A percentile compares a stretch with the other conserved stretches of the same genome.
Evolutionary conservation across 352 stramenopile genomes (phyloP).

Genomic region (Phytophthora nicotianae): DNA sequence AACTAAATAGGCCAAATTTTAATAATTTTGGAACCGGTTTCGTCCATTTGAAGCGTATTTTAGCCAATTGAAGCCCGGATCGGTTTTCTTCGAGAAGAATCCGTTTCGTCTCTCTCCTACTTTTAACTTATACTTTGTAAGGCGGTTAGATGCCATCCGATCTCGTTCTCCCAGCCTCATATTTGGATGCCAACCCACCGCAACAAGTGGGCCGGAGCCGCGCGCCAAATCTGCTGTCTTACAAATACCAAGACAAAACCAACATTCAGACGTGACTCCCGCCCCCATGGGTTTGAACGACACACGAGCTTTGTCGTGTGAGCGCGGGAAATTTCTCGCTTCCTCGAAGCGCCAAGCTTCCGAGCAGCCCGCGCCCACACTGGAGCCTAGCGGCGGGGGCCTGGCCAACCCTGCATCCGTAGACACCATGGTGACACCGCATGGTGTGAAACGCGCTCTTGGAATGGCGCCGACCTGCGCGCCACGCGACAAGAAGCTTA

Average conservation of each 20-base stretch:
- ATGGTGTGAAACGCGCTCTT: conserved; percentile 31
- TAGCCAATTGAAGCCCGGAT: conserved; percentile 13
- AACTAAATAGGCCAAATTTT: no score
- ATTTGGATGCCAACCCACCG: conserved; percentile 30
- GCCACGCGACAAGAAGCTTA: conserved; percentile 56
- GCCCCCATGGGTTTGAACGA: conserved; percentile 57
- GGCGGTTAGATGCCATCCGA: neutral
- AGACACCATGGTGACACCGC: conserved; percentile 6
- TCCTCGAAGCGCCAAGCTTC: neutral
- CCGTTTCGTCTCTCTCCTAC: conserved; percentile 7
- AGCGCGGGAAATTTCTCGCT: conserved; percentile 26
- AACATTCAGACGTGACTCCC: conserved; percentile 39
- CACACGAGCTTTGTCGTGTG: conserved; percentile 28
- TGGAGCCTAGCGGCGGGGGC: conserved; percentile 5
- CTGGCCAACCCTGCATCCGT: neutral
- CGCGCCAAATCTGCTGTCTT: conserved; percentile 18
- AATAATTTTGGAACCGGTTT: no score
- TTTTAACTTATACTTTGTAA: conserved; percentile 25
- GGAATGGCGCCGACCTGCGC: conserved; percentile 3
- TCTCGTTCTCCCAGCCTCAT: conserved; percentile 15
- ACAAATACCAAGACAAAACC: conserved; percentile 54
- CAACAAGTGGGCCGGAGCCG: conserved; percentile 5
- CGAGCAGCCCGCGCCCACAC: conserved; percentile 2
- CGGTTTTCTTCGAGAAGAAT: conserved; percentile 32
- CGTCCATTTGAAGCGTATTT: neutral